Evolutionary conservation across 495 filamentous ascomycete species (phyloP), one percentile per base, ranked within the genome.

Genomic region (Aspergillus haitiensis): DNA sequence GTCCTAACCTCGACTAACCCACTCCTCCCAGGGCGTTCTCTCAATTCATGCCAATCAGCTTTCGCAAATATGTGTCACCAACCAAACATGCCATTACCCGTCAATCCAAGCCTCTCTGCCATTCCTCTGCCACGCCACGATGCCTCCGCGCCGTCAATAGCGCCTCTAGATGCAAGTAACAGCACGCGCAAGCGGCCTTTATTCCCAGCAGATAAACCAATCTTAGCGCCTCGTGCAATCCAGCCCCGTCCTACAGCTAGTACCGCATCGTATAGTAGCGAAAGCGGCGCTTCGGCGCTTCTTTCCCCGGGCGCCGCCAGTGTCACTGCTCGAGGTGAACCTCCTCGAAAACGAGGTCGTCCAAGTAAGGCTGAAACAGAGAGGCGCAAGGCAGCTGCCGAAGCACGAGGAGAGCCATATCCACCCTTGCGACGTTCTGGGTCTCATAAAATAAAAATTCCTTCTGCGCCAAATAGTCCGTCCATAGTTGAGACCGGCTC

Each of bases 281-380:
- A 77, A 60, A 74, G 70, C 62, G 67, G 71, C 18, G 68, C 72
- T 2, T 73, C 75, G 1, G 69, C 68, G 15, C 72, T 76, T 48
- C 61, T 76, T 10, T 78, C 77, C 18, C 75, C 77, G 9, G 61
- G 68, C 27, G 63, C 72, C 45, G 67, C 70, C 31, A 63, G 55
- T 34, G 32, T 63, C 6, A 50, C 54, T 8, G 36, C 57, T 18
- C 56, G 63, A 58, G 68, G 69, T 27, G 78, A 81, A 35, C 78
- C 73, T 12, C 78, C 77, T 37, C 80, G 81, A 55, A 87, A 87
- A 76, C 78, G 86, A 45, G 84, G 84, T 13, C 78, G 84, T 11
- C 84, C 84, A 51, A 83, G 77, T 61, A 85, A 85, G 67, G 78
- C 76, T 51, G 83, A 85, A 55, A 69, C 75, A 5, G 81, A 84